Conservation (phyloP, 768 basidiomycete genomes). For the Polyporus arcularius region DNA sequence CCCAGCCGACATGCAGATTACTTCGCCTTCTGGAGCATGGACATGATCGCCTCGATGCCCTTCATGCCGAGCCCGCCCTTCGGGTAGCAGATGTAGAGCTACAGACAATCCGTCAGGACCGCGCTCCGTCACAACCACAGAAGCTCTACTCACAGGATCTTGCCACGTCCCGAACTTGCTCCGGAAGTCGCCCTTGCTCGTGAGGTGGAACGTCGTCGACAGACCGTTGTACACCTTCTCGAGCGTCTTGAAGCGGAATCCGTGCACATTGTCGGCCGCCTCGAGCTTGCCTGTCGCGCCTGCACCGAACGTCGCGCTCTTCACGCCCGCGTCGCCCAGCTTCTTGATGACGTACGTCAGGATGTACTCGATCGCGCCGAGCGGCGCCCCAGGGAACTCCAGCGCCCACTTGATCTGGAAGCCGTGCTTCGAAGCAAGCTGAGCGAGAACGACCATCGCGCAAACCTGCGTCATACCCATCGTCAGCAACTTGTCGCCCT, state of each 20-base stretch:
- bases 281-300: conserved; percentile 35
- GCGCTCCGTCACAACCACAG: background rate
- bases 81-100: conserved; percentile 37
- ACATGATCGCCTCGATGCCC: conserved; percentile 37
- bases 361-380: conserved; percentile 42
- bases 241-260: conserved; percentile 36
- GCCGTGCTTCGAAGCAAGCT: conserved; percentile 40
- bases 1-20: background rate
- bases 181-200: conserved; percentile 41
- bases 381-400: conserved; percentile 44
- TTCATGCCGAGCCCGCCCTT: conserved; percentile 33
- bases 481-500: background rate
- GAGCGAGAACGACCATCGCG: conserved; percentile 42
- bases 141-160: conserved; percentile 30
- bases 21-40: conserved; percentile 34
- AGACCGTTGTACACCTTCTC: conserved; percentile 43
- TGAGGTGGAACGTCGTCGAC: conserved; percentile 34
- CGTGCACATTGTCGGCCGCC: conserved; percentile 34
- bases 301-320: conserved; percentile 41
- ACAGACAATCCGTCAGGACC: conserved; percentile 1
- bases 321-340: conserved; percentile 39
- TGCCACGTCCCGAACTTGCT: conserved; percentile 36
- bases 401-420: conserved; percentile 49
- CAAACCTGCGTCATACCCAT: conserved; percentile 28
- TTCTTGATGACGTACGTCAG: conserved; percentile 39